A percentile compares a stretch with the other conserved stretches of the same genome.
Evolutionary conservation across 2,329 filamentous ascomycete species (phyloP).

Genomic region (Xylaria sp.): DNA sequence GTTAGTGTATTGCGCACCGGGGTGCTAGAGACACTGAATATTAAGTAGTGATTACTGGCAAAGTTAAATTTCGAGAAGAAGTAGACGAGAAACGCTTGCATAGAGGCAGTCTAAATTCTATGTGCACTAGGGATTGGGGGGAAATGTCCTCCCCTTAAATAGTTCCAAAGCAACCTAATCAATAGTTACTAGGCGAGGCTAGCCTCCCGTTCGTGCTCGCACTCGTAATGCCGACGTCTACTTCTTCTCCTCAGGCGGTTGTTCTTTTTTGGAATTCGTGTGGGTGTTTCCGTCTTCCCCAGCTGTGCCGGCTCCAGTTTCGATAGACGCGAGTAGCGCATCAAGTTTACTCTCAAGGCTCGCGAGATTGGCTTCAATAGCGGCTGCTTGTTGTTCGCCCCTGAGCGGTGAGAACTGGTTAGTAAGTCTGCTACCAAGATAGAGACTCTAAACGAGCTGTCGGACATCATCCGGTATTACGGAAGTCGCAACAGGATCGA

Average conservation of each 20-base stretch:
- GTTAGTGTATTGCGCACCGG: too few relatives aligned
- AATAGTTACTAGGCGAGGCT: neutral
- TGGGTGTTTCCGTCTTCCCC: constrained; percentile 3
- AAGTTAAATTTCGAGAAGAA: too few relatives aligned
- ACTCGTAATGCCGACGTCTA: neutral
- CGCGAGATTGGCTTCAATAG: constrained; percentile 41
- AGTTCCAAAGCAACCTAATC: neutral
- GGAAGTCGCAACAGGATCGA: neutral
- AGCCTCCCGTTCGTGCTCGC: neutral
- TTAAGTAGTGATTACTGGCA: too few relatives aligned
- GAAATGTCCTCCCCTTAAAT: neutral
- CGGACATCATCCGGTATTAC: neutral
- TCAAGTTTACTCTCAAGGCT: constrained; percentile 43
- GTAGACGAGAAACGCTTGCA: too few relatives aligned
- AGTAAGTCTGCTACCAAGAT: constrained; percentile 7
- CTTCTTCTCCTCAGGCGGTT: constrained; percentile 7
- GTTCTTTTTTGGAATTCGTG: neutral
- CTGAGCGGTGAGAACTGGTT: constrained; percentile 29
- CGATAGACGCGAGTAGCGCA: constrained; percentile 41
- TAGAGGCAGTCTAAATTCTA: neutral
- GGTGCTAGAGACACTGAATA: too few relatives aligned
- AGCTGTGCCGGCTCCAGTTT: constrained; percentile 19
- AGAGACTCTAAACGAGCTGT: neutral
- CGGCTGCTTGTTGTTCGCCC: constrained; percentile 42
- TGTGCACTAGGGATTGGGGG: neutral